Percentiles rank a stretch among this genome's conserved stretches.
These are phyloP conservation scores for Pyricularia sp. DNA, from an alignment of 2,329 filamentous ascomycete genomes.

Conservation along the genomic window DNA sequence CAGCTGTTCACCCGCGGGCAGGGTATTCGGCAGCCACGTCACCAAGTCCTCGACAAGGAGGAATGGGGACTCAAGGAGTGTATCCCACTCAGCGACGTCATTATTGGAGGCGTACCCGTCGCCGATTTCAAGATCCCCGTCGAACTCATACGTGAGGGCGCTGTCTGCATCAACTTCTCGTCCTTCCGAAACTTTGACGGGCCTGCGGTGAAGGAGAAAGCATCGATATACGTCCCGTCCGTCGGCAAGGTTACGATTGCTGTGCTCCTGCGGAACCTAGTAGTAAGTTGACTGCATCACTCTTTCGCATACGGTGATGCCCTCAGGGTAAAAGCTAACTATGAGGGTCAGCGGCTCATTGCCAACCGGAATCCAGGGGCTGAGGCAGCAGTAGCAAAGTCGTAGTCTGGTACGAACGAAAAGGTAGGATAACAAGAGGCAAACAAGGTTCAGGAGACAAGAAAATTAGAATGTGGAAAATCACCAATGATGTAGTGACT, in stretches of 20 bases:
- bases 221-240: conserved; percentile 91
- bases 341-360: neutral
- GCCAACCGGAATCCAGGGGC: neutral
- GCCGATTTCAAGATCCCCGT: conserved; percentile 86
- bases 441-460: neutral
- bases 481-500: neutral
- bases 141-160: conserved; percentile 74
- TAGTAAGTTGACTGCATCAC: conserved; percentile 47
- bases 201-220: conserved; percentile 84
- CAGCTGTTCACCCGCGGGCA: conserved; percentile 87
- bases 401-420: neutral
- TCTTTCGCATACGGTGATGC: neutral
- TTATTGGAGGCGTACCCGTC: conserved; percentile 85
- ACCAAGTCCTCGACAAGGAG: conserved; percentile 78
- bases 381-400: neutral
- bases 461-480: neutral
- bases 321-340: neutral
- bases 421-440: neutral
- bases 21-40: conserved; percentile 75
- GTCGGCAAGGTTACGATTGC: conserved; percentile 98
- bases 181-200: conserved; percentile 88
- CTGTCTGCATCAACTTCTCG: conserved; percentile 98
- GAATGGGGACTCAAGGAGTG: conserved; percentile 74
- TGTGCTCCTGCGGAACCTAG: conserved; percentile 76
- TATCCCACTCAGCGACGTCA: conserved; percentile 80